Base-by-base conservation (phyloP, 2,329 filamentous ascomycete species). In the Fusarium odoratissimum region DNA sequence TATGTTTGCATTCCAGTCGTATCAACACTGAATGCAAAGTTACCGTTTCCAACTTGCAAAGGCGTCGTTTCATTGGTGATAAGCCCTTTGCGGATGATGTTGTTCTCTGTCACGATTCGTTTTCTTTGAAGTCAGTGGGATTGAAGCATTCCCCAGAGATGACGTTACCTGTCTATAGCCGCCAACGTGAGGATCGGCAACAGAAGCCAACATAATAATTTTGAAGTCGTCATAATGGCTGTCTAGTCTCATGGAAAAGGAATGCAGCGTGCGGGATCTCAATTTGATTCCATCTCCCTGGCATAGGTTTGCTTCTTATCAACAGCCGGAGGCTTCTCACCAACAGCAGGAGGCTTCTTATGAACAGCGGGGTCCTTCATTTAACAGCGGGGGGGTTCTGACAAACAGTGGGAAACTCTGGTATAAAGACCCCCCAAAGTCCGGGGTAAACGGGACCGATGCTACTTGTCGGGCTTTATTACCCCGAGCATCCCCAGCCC, bases 31-130 rank as follows among this genome's bases (percentile, higher is more conserved):
- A 86, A 86, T 8, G 84, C 85, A 67, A 86, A 85, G 74, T 86
- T 85, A 21, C 85, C 84, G 69, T 86, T 86, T 35, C 84, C 85
- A 6, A 86, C 84, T 69, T 86, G 84, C 41, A 90, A 78, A 1
- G 88, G 88, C 14, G 88, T 89, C 1, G 67, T 74, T 25, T 84
- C 84, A 40, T 77, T 75, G 55, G 77, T 44, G 23, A 78, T 76
- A 2, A 77, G 31, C 6, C 30, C 58, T 8, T 74, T 78, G 5
- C 77, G 75, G 3, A 78, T 48, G 7, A 78, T 60, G 14, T 75
- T 78, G 25, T 78, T 74, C 1, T 71, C 57, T 1, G 62, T 60
- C 2, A 78, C 77, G 28, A 77, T 70, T 2, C 51, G 54, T 41
- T 78, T 61, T 42, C 77, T 78, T 5, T 5, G 1, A 30, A 14